Evolutionary conservation across 768 basidiomycete genomes (phyloP), one percentile per base, ranked within the genome.

Genomic region (Leccinum disarticulatum): DNA sequence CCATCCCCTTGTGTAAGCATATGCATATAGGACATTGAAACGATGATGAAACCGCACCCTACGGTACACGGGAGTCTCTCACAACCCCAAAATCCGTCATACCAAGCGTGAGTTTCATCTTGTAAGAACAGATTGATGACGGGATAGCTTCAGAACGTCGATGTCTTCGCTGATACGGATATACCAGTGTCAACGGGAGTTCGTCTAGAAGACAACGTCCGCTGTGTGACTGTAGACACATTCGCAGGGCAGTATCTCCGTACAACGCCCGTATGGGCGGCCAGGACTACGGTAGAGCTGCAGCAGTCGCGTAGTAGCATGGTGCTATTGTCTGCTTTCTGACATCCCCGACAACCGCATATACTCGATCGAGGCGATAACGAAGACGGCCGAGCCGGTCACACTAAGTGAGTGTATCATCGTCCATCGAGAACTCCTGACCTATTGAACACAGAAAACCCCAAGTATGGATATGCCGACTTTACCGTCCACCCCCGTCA

Each of bases 281-380:
- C 3, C 83, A 89, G 28, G 89, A 90, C 68, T 90, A 90, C 56
- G 88, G 90, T 0, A 90, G 90, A 13, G 83, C 79, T 2, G 74
- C 85, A 2, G 84, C 83, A 1, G 77, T 81, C 19, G 83, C 83
- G 1, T 72, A 81, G 8, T 30, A n/a, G n/a, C n/a, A 30, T 58
- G 76, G 75, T 43, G 80, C 77, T 7, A 70, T 76, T 10, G 71
- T 82, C 8, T 85, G 85, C 72, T 91, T 89, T 86, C 86, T 3
- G 76, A 87, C 68, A 72, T 79, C 31, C 56, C 55, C 13, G 84
- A 87, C 68, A 80, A 80, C 2, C 75, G 83, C 10, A 76, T 88
- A 0, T 90, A 87, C 66, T 66, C 68, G 9, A 65, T 80, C 48
- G 61, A 70, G 46, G 28, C 36, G 22, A 27, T 36, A 31, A 55